phyloP scores from a whole-genome alignment of 1,284 basidiomycete genomes.

The Inonotus hispidus region DNA sequence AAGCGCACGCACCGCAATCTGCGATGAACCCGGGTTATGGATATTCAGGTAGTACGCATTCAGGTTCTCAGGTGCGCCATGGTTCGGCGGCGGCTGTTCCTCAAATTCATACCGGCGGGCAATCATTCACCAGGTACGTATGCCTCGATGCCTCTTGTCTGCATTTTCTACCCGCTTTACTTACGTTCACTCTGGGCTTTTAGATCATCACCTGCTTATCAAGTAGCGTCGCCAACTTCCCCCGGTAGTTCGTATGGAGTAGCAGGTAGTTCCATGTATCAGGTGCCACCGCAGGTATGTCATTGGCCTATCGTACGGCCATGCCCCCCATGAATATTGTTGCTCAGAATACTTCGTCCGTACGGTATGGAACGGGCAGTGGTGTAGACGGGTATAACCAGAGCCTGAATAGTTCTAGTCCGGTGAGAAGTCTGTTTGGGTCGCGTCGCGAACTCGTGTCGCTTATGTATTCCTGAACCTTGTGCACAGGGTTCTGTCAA shows the following conservation, averaged over 20 bases:
- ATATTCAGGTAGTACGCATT: not conserved
- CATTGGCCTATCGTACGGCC: not conserved
- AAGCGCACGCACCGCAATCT: not conserved
- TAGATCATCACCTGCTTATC: not conserved
- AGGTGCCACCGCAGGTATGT: slow-evolving; percentile 3
- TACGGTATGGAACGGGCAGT: not conserved
- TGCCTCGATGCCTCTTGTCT: not conserved
- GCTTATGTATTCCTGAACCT: not conserved
- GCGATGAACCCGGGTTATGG: not conserved
- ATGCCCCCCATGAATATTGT: not conserved
- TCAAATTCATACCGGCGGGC: not conserved
- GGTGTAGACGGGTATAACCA: not conserved
- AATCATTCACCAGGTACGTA: slow-evolving; percentile 6
- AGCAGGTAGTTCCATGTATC: not conserved
- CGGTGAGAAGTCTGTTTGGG: slow-evolving; percentile 5
- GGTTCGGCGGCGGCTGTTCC: not conserved
- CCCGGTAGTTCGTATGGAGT: not conserved
- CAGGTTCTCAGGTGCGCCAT: not conserved
- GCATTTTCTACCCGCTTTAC: not conserved
- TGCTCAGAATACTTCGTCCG: not conserved
- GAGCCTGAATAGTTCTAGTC: not conserved
- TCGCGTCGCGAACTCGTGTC: not conserved
- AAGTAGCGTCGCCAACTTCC: not conserved
- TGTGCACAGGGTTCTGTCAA: slow-evolving; percentile 9
- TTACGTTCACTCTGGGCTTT: not conserved